Evolutionary conservation across 352 stramenopile species (phyloP).

Genomic region (Globisporangium yorkense): DNA sequence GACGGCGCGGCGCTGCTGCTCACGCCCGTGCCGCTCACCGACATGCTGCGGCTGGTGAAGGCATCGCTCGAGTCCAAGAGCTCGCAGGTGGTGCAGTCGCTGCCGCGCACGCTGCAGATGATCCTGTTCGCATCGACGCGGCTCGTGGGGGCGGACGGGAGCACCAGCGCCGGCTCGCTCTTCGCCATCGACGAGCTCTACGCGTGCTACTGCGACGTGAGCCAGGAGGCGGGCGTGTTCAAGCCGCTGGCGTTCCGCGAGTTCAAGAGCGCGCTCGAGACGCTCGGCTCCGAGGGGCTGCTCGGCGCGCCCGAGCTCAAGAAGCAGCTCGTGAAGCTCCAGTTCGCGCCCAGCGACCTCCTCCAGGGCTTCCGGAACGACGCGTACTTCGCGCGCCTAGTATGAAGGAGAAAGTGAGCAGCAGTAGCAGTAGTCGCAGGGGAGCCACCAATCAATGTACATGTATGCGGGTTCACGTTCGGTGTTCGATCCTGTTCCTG

Average conservation of each 20-base stretch:
- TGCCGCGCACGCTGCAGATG: constrained; percentile 79
- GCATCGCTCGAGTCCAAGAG: constrained; percentile 60
- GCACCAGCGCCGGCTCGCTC: constrained; percentile 22
- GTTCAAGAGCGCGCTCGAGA: constrained; percentile 66
- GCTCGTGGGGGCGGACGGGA: constrained; percentile 22
- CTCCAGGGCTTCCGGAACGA: constrained; percentile 69
- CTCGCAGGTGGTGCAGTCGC: constrained; percentile 40
- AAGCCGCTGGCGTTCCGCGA: constrained; percentile 52
- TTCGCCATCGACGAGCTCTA: constrained; percentile 61
- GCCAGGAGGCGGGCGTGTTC: constrained; percentile 59
- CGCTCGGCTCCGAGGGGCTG: constrained; percentile 59
- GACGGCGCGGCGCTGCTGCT: constrained; percentile 1
- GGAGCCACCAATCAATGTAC: background rate
- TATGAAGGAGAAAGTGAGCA: constrained; percentile 23
- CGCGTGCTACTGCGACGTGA: constrained; percentile 60
- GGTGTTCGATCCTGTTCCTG: too few species aligned
- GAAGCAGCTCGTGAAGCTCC: constrained; percentile 72
- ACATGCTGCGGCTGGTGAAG: constrained; percentile 76
- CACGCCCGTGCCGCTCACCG: constrained; percentile 47
- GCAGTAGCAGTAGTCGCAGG: background rate
- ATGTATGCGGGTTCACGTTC: background rate
- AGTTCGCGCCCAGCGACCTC: constrained; percentile 58
- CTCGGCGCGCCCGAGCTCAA: constrained; percentile 51
- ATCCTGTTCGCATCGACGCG: constrained; percentile 68
- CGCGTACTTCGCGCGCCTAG: constrained; percentile 64